Evolutionary conservation across 139 green algal species (phyloP), one percentile per base, ranked within the genome.

Genomic region (Chlorella sp.): DNA sequence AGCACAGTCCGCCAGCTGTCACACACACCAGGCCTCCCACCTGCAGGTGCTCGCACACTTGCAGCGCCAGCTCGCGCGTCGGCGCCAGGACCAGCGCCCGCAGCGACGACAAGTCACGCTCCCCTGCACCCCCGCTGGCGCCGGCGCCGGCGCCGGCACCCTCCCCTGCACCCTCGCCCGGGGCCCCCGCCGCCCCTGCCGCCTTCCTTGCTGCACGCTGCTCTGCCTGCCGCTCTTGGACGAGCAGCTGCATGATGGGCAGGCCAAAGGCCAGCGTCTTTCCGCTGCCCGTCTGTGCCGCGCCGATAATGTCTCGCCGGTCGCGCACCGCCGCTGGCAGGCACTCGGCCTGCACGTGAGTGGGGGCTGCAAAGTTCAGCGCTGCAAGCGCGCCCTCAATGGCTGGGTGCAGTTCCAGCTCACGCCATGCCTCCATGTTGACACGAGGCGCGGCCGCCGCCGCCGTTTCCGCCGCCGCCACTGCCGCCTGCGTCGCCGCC

Each of bases 261-360:
- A 99, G 92, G 0, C 95, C 98, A 90, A 99, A 99, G 0, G 98
- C 98, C 66, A 99, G 95, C 9, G 98, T 99, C 92, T 99, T 99
- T n/a, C 98, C 98, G 60, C 95, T 98, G 21, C 98, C 98, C 14
- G 98, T 99, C 91, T 99, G 96, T 11, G 98, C 98, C 1, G 98
- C 98, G 2, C 98, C 98, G 81, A 99, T 96, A 16, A 99, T 88
- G 91, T 99, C 98, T 0, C 91, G 88, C 0, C 94, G 86, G 61
- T 97, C 94, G 3, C 92, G 89, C 16, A 97, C 93, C 39, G 96
- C 96, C 2, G 94, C 92, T 26, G 94, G 93, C 87, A 99, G 91
- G 61, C 91, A 96, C 53, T 95, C 95, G 4, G 93, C 86, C 90
- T 99, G 97, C 79, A 99, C 96, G 22, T 95, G 93, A 0, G 96